Evolutionary conservation across 768 basidiomycete genomes (phyloP).

Genomic region (Pseudohyphozyma bogoriensis): DNA sequence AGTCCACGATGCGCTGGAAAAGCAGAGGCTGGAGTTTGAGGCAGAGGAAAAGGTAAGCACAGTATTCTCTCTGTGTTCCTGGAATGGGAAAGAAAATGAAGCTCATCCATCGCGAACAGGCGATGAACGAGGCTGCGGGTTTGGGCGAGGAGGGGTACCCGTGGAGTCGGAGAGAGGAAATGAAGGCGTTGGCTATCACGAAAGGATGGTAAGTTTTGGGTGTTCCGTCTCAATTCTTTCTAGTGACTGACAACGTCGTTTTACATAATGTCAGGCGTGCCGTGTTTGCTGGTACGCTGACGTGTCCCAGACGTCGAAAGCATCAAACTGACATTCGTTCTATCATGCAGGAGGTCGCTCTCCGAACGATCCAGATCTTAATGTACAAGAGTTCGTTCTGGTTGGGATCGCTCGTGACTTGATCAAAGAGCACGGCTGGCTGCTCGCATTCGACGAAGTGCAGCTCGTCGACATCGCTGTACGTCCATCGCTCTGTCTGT

Average conservation of each 20-base stretch:
- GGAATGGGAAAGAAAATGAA: too few relatives aligned
- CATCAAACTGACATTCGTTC: too few relatives aligned
- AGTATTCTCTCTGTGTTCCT: too few relatives aligned
- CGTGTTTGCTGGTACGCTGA: too few relatives aligned
- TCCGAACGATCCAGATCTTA: slow-evolving; percentile 27
- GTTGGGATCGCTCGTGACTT: slow-evolving; percentile 45
- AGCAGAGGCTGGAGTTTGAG: slow-evolving; percentile 33
- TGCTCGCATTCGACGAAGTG: slow-evolving; percentile 52
- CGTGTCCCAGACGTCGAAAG: slow-evolving; percentile 21
- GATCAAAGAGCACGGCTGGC: slow-evolving; percentile 44
- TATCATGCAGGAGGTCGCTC: slow-evolving; percentile 39
- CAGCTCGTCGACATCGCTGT: slow-evolving; percentile 54
- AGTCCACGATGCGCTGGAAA: slow-evolving; percentile 33
- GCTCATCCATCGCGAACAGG: slow-evolving; percentile 25
- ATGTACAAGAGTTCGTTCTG: slow-evolving; percentile 40
- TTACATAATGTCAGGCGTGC: too few relatives aligned
- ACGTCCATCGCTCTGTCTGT: too few relatives aligned
- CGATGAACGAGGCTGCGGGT: neutral
- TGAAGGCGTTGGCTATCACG: slow-evolving; percentile 37
- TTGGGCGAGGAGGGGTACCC: slow-evolving; percentile 26
- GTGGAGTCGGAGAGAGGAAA: slow-evolving; percentile 30
- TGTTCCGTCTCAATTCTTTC: too few relatives aligned
- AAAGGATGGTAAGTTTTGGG: slow-evolving; percentile 34
- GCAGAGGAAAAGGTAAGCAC: slow-evolving; percentile 29
- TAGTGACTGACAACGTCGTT: too few relatives aligned